These are phyloP conservation scores for Novymonas esmeraldas DNA, from an alignment of 208 protist species.

Conservation along the genomic window DNA sequence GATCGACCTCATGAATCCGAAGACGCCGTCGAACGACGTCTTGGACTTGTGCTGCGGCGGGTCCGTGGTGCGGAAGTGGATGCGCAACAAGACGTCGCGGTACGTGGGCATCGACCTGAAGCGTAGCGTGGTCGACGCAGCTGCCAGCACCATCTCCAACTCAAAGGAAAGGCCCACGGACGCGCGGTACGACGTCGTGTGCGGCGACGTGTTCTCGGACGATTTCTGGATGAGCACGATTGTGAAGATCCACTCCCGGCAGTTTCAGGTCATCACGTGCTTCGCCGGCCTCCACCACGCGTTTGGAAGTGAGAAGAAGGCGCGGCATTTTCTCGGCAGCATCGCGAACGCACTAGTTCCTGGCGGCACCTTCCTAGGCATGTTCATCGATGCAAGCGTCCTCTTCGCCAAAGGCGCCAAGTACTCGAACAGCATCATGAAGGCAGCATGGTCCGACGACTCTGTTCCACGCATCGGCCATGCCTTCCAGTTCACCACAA, in stretches of 20 bases:
- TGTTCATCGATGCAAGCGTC: conserved; percentile 67
- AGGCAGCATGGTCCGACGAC: conserved; percentile 59
- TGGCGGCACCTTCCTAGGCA: conserved; percentile 74
- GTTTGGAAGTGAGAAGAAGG: conserved; percentile 64
- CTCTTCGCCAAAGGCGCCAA: conserved; percentile 62
- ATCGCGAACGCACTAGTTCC: conserved; percentile 85
- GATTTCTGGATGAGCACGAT: conserved; percentile 82
- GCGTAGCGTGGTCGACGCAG: conserved; percentile 54
- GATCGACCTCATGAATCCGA: conserved; percentile 75
- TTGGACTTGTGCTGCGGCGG: conserved; percentile 88
- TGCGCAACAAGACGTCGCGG: conserved; percentile 71
- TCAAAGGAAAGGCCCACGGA: conserved; percentile 41
- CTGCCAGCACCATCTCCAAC: conserved; percentile 42
- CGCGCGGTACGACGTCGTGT: conserved; percentile 70
- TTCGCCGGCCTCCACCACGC: conserved; percentile 82
- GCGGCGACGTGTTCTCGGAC: conserved; percentile 74
- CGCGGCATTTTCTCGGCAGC: conserved; percentile 68
- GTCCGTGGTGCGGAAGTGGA: conserved; percentile 82
- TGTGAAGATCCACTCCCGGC: conserved; percentile 73
- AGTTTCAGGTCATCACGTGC: conserved; percentile 84
- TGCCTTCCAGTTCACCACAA: conserved; percentile 58
- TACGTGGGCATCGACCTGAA: conserved; percentile 86
- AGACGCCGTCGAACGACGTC: conserved; percentile 80
- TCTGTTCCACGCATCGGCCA: conserved; percentile 75
- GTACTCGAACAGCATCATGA: conserved; percentile 68